These are phyloP conservation scores for Apiotrichum siamense DNA, from an alignment of 1,284 basidiomycete species.

Conservation along the genomic window DNA sequence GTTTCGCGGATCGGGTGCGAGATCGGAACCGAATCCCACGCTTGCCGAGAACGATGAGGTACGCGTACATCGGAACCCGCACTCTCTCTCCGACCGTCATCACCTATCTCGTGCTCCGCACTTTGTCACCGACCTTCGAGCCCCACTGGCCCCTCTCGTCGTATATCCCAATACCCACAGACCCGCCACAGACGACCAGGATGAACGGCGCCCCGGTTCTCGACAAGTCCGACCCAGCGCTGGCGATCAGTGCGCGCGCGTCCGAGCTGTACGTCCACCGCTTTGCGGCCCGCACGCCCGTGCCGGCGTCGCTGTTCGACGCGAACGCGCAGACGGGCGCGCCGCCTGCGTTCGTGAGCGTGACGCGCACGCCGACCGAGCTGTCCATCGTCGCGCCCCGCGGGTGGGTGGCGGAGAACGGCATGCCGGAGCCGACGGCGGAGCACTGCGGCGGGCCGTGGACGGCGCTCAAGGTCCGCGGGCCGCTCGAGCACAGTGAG, in stretches of 20 bases:
- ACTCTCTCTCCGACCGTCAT: too few species aligned
- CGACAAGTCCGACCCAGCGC: conserved; percentile 21
- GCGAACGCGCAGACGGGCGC: conserved; percentile 15
- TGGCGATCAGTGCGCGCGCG: conserved; percentile 49
- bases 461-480: conserved; percentile 58
- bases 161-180: neutral
- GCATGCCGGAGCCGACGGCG: conserved; percentile 33
- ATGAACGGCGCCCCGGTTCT: neutral
- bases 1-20: too few species aligned
- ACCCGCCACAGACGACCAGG: too few species aligned
- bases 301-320: conserved; percentile 26
- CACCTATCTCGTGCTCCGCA: too few species aligned
- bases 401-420: conserved; percentile 4
- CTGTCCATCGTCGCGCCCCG: conserved; percentile 55
- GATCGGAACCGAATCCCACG: too few species aligned
- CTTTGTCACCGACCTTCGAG: too few species aligned
- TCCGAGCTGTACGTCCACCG: conserved; percentile 54
- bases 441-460: conserved; percentile 48
- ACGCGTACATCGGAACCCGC: too few species aligned
- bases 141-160: too few species aligned
- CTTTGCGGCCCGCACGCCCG: conserved; percentile 17
- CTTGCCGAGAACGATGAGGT: too few species aligned
- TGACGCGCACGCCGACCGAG: conserved; percentile 59
- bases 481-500: conserved; percentile 62
- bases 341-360: conserved; percentile 50